Base-by-base conservation (phyloP, 108 stramenopile species). In the Fistulifera pelliculosa region DNA sequence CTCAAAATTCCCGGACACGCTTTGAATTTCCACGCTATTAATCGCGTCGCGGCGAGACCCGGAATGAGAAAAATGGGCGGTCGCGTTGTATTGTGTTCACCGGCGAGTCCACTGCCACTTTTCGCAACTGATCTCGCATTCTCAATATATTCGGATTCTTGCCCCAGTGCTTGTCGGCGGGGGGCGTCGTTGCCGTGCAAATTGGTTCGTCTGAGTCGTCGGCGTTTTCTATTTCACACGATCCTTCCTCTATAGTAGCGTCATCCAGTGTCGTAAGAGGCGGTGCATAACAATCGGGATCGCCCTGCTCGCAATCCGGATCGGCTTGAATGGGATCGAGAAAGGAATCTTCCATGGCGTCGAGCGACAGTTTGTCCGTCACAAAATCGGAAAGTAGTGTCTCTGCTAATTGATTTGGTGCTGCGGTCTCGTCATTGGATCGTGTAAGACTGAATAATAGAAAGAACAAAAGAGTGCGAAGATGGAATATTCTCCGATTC, bases 41-140 rank as follows among this genome's bases (percentile, higher is more conserved):
- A 56, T 51, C 90, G 71, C 22, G 90, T 85, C 1, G 84, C 77
- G 51, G 90, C 90, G 41, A 92, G 52, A 11, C 90, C 90, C 18
- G 90, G 90, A 10, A 92, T 21, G 16, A 92, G 71, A 59, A 92
- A 87, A 24, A 92, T 76, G 21, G 90, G 90, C 18, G 90, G 90
- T 25, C 85, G 77, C 23, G 43, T 49, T 51, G 41, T 24, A 12
- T 68, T 55, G 27, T 64, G 61, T 28, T 63, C 49, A 22, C 41
- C 59, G 12, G 56, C 60, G 19, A 54, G 52, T 6, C 69, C 69
- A 26, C 66, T 49, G 27, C 72, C 69, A 12, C 60, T 51, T 11
- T 16, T 13, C 73, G 48, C 38, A 83, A 55, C 40, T 69, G 52
- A 64, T 87, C 81, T 52, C 89, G 71, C 82, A 90, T 86, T 61